Conservation (phyloP, 257 asterid species). For the Solanum lycopersicoides region DNA sequence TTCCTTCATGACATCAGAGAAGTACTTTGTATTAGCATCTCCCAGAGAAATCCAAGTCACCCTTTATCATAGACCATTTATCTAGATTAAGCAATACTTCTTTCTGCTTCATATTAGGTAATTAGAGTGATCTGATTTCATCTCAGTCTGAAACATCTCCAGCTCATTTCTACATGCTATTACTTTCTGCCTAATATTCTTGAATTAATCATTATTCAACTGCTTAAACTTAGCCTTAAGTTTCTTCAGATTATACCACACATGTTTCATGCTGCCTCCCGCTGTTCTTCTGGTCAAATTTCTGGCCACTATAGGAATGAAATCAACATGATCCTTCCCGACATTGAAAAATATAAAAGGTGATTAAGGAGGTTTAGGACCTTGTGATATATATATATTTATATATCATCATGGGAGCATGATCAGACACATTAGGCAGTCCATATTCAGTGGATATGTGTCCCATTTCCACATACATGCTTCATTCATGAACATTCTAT, state of each 20-base stretch:
- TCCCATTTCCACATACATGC: background rate
- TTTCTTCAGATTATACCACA: background rate
- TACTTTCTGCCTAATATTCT: background rate
- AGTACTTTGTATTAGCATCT: background rate
- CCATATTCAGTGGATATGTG: background rate
- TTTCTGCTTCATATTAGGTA: background rate
- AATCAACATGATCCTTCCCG: background rate
- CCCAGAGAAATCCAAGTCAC: background rate
- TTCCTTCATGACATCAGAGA: background rate
- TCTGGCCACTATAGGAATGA: background rate
- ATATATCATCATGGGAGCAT: background rate
- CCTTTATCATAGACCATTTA: background rate
- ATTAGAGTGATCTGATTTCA: background rate
- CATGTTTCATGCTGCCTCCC: background rate
- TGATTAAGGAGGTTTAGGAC: background rate
- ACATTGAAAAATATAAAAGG: background rate
- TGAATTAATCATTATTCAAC: background rate
- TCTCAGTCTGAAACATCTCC: background rate
- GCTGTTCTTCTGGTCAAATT: background rate
- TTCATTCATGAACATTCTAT: background rate
- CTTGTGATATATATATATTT: background rate
- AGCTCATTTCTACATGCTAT: background rate
- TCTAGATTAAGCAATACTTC: background rate
- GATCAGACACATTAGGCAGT: background rate
- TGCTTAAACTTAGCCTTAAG: background rate